phyloP scores from a whole-genome alignment of 495 filamentous ascomycete species.

The Bombardia bombarda region DNA sequence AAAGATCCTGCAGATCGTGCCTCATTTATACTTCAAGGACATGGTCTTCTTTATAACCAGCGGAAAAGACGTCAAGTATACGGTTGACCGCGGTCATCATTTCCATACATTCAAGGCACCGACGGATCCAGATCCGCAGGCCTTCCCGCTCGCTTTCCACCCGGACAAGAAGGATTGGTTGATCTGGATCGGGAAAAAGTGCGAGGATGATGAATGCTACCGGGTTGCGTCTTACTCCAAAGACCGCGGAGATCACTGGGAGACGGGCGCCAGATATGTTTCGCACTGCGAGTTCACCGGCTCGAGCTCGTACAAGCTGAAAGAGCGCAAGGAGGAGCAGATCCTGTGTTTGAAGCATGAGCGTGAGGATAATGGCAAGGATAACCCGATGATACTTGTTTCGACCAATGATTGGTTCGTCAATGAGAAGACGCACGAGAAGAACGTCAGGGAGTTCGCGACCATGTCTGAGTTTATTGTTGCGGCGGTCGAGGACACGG shows the following conservation, averaged over 20 bases:
- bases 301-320: constrained; percentile 57
- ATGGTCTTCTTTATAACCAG: constrained; percentile 75
- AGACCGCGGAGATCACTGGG: constrained; percentile 73
- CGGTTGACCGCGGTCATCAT: constrained; percentile 60
- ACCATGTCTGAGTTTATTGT: constrained; percentile 94
- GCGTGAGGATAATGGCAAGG: constrained; percentile 52
- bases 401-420: constrained; percentile 69
- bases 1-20: constrained; percentile 58
- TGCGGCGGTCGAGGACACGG: constrained; percentile 62
- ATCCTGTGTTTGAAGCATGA: constrained; percentile 74
- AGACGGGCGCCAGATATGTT: constrained; percentile 56
- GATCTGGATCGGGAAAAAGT: constrained; percentile 74
- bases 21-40: constrained; percentile 72
- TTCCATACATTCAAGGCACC: constrained; percentile 62
- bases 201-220: constrained; percentile 54
- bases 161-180: constrained; percentile 74
- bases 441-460: constrained; percentile 74
- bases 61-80: constrained; percentile 62
- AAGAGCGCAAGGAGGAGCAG: constrained; percentile 51
- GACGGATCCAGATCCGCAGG: constrained; percentile 14
- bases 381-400: constrained; percentile 59
- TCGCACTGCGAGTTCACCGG: constrained; percentile 75
- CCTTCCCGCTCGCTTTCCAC: constrained; percentile 61
- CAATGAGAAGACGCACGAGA: constrained; percentile 46
- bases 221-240: constrained; percentile 59